Base-by-base conservation (phyloP, 1,284 basidiomycete species). In the Sphaerobolus stellatus region DNA sequence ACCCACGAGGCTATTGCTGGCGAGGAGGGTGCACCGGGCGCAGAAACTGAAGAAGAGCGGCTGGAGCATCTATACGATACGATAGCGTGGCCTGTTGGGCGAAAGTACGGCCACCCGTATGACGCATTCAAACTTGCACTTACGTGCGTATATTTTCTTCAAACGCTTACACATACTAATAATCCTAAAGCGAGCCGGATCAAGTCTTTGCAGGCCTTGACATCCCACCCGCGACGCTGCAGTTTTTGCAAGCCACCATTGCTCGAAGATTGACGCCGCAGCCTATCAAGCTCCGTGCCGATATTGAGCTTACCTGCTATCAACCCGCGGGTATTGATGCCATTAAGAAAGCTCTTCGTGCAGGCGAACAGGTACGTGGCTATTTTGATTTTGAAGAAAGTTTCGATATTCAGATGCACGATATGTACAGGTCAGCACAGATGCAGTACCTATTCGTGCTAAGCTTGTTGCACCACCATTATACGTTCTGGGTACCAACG, bases 61-160 rank as follows among this genome's bases (percentile, higher is more conserved):
- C 75, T 95, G 41, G 92, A 94, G 68, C 80, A 83, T 63, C 73
- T 99, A 50, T 98, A 98, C 71, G 93, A 97, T 40, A 80, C 87
- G 63, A 84, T 98, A 61, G 92, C 84, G 5, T 99, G 96, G 94
- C 96, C 96, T 6, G 76, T 99, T 45, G 92, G 91, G 47, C 84
- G 84, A 70, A 92, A 88, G 70, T 99, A 94, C 64, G 94, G 95
- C 1, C 95, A 99, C 70, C 84, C 94, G 0, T 98, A 98, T 72
- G 96, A 99, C 71, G 96, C 96, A 1, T 99, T 99, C 82, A 99
- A 99, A 74, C 80, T 98, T 34, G 88, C 93, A 22, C 80, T 99
- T 58, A 90, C 90, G 93, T 95, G 65, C 62, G 92, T 81, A 5
- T 8, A 14, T 52, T 54, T 25, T 48, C 31, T 20, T 18, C 46